Evolutionary conservation across 1,284 basidiomycete species (phyloP).

Genomic region (Agaricales sp.): DNA sequence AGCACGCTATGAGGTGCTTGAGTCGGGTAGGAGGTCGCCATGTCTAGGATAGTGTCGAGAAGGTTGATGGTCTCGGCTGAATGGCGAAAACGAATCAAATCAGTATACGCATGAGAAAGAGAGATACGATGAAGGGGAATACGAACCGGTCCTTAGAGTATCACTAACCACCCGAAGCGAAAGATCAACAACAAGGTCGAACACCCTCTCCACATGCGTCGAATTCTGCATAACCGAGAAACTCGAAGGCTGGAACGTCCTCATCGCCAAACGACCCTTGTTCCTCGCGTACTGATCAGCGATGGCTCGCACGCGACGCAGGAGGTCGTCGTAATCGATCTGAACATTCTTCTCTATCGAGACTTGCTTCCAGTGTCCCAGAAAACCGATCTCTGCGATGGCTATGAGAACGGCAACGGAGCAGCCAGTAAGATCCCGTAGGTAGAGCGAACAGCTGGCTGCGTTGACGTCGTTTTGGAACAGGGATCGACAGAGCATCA

Average conservation of each 20-base stretch:
- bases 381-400: constrained; percentile 41
- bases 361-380: constrained; percentile 54
- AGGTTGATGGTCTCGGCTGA: neutral
- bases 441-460: neutral
- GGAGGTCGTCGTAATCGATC: constrained; percentile 49
- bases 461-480: constrained; percentile 20
- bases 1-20: neutral
- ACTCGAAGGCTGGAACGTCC: neutral
- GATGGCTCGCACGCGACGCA: constrained; percentile 41
- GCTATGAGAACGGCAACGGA: neutral
- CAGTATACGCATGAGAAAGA: neutral
- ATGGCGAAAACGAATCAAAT: neutral
- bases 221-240: neutral
- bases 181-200: neutral
- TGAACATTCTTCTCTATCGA: constrained; percentile 23
- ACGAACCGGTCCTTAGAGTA: neutral
- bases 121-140: neutral
- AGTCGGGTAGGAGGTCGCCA: neutral
- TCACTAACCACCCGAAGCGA: neutral
- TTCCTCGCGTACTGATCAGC: constrained; percentile 21
- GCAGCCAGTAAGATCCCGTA: neutral
- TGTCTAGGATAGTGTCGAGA: neutral
- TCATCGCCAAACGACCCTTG: neutral
- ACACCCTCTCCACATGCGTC: neutral
- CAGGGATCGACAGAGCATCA: constrained; percentile 53